Evolutionary conservation across 192 early-diverging fungal species (phyloP).

Genomic region (Martensiomyces pterosporus): DNA sequence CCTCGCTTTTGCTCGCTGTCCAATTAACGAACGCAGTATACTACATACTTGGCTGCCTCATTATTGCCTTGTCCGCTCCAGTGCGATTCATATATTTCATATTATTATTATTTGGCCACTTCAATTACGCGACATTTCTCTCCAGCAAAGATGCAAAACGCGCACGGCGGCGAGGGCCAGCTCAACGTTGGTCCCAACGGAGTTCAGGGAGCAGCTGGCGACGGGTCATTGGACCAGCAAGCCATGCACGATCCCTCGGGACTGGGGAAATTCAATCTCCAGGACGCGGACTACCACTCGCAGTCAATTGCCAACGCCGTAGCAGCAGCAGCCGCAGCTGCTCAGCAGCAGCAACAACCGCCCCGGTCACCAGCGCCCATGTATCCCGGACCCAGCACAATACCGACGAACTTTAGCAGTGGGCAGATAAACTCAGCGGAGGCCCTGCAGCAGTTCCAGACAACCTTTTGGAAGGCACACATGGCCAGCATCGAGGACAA

Average conservation of each 20-base stretch:
- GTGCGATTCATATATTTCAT: slow-evolving; percentile 1
- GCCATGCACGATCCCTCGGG: slow-evolving; percentile 13
- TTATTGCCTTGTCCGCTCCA: no score
- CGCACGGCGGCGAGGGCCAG: slow-evolving; percentile 16
- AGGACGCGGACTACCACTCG: slow-evolving; percentile 17
- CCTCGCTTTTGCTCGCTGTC: no score
- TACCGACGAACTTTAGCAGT: slow-evolving; percentile 48
- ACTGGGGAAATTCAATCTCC: slow-evolving; percentile 30
- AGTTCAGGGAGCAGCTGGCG: slow-evolving; percentile 13
- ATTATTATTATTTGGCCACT: background rate
- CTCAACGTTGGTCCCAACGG: slow-evolving; percentile 11
- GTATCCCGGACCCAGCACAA: slow-evolving; percentile 45
- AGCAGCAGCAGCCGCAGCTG: slow-evolving; percentile 26
- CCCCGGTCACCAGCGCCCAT: slow-evolving; percentile 35
- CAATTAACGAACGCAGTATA: no score
- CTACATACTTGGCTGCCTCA: no score
- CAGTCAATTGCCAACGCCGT: slow-evolving; percentile 42
- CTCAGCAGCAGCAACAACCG: slow-evolving; percentile 10
- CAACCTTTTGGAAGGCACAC: slow-evolving; percentile 67
- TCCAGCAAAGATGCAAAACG: slow-evolving; percentile 19
- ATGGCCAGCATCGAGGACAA: slow-evolving; percentile 60
- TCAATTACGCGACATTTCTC: background rate
- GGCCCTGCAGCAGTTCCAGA: slow-evolving; percentile 43
- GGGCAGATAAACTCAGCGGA: slow-evolving; percentile 46
- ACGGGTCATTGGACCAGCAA: slow-evolving; percentile 15